These are phyloP conservation scores for Ophiostoma sp. DNA, from an alignment of 2,329 filamentous ascomycete genomes.

Conservation along the genomic window DNA sequence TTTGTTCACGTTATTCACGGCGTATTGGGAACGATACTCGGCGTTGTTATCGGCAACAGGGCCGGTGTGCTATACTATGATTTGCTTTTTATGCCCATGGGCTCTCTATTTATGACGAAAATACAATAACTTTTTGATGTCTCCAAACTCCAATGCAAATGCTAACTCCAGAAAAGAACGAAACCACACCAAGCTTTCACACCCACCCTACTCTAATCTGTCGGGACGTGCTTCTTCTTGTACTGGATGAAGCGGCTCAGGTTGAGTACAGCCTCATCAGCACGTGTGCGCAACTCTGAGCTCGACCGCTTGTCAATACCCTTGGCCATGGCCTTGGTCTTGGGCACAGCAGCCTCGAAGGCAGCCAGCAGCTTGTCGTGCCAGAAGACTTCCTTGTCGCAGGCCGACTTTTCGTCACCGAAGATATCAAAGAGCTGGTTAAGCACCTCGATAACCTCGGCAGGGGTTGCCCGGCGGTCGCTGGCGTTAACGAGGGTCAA, in stretches of 20 bases:
- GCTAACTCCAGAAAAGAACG: neutral
- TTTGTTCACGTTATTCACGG: neutral
- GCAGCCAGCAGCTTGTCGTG: slow-evolving; percentile 59
- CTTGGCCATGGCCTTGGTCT: slow-evolving; percentile 59
- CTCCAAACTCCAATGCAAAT: slow-evolving; percentile 17
- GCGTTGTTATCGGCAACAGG: slow-evolving; percentile 7
- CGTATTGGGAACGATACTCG: neutral
- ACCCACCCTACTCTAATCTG: too few species aligned
- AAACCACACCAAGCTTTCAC: neutral
- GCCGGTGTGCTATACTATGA: neutral
- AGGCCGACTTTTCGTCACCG: slow-evolving; percentile 58
- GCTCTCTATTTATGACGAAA: neutral
- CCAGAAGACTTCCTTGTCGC: slow-evolving; percentile 66
- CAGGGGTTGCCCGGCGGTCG: slow-evolving; percentile 50
- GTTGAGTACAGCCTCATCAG: slow-evolving; percentile 63
- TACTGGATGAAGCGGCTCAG: slow-evolving; percentile 63
- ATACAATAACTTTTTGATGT: slow-evolving; percentile 8
- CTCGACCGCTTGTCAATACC: slow-evolving; percentile 60
- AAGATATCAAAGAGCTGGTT: slow-evolving; percentile 70
- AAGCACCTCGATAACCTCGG: slow-evolving; percentile 63
- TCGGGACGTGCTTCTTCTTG: slow-evolving; percentile 55
- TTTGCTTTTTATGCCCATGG: neutral
- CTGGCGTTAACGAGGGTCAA: slow-evolving; percentile 52
- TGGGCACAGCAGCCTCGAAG: slow-evolving; percentile 55
- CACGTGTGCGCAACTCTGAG: slow-evolving; percentile 57